Evolutionary conservation across 176 grass and related monocot genomes (phyloP), one percentile per base, ranked within the genome.

Genomic region (Alopecurus myosuroides): DNA sequence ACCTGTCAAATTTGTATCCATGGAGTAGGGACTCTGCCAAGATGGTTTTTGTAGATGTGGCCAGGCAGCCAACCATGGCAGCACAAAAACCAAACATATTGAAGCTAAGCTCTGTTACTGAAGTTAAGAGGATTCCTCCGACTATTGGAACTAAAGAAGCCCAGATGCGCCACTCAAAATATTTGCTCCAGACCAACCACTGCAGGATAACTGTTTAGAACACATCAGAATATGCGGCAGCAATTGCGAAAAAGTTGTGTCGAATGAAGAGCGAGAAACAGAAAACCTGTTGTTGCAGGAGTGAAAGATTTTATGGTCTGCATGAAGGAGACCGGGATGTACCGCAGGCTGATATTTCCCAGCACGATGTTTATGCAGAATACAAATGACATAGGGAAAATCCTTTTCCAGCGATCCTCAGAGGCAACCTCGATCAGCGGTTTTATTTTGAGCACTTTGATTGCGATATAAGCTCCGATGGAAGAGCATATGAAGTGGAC

Each of bases 221-320:
- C 30, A 1, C 6, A 28, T 94, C 46, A 89, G 84, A 77, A 82
- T 49, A 46, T 67, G 61, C 0, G 70, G 46, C 19, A 65, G 0
- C 15, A 30, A 45, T 22, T 53, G 31, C 3, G 7, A 8, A 76
- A 76, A n/a, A 20, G 30, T 22, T 3, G 2, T 15, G 11, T 8
- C 9, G 25, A 78, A 85, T 0, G 18, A 68, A 78, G 23, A 67
- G 44, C 9, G 5, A 68, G 23, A 52, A 74, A 70, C 5, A 67
- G 50, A 76, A 9, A 79, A 96, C 97, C 97, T 88, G 97, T 96
- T 13, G 97, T 99, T 48, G 97, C 93, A 86, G 97, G 97, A 83
- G 97, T 99, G 75, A 99, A 99, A 25, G 97, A 99, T 88, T 99
- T 99, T 77, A 99, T 99, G 2, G 93, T 99, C 61, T 99, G 97